A percentile compares a stretch with the other conserved stretches of the same genome.
These are phyloP conservation scores for Microbotryum violaceum DNA, from an alignment of 1,284 basidiomycete species.

Conservation along the genomic window DNA sequence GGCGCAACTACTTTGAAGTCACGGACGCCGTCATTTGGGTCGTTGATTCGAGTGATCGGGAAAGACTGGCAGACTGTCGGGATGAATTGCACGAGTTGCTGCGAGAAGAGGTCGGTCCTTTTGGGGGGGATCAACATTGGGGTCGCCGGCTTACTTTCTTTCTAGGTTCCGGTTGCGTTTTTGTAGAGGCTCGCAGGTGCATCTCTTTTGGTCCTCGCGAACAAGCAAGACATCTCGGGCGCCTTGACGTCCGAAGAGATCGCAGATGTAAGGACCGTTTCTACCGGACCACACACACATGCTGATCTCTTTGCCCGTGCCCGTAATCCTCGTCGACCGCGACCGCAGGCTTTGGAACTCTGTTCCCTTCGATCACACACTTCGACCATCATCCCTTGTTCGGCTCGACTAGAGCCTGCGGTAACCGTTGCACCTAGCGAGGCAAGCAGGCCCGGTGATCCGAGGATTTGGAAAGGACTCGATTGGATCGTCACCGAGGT, in stretches of 20 bases:
- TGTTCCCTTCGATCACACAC: slow-evolving; percentile 13
- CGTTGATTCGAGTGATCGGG: slow-evolving; percentile 85
- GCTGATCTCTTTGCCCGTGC: background rate
- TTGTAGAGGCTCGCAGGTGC: slow-evolving; percentile 80
- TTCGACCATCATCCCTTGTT: background rate
- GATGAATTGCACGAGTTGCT: slow-evolving; percentile 78
- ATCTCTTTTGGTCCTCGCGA: slow-evolving; percentile 93
- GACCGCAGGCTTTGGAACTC: slow-evolving; percentile 20
- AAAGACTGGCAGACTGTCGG: slow-evolving; percentile 81
- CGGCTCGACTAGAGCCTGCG: background rate
- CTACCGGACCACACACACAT: background rate
- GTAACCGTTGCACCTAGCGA: background rate
- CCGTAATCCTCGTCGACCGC: background rate
- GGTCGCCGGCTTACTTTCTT: too few species aligned
- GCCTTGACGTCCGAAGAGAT: slow-evolving; percentile 79
- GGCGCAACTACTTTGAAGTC: slow-evolving; percentile 98
- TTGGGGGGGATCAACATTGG: too few species aligned
- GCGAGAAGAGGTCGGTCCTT: slow-evolving; percentile 70
- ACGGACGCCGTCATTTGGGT: slow-evolving; percentile 99
- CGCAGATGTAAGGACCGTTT: slow-evolving; percentile 53
- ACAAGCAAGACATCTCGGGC: slow-evolving; percentile 92
- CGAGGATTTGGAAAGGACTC: slow-evolving; percentile 19
- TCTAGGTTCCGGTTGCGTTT: too few species aligned
- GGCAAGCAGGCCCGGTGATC: background rate
- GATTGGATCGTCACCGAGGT: slow-evolving; percentile 32